Evolutionary conservation across 2,329 filamentous ascomycete species (phyloP), one percentile per base, ranked within the genome.

Genomic region (Epichloe festucae): DNA sequence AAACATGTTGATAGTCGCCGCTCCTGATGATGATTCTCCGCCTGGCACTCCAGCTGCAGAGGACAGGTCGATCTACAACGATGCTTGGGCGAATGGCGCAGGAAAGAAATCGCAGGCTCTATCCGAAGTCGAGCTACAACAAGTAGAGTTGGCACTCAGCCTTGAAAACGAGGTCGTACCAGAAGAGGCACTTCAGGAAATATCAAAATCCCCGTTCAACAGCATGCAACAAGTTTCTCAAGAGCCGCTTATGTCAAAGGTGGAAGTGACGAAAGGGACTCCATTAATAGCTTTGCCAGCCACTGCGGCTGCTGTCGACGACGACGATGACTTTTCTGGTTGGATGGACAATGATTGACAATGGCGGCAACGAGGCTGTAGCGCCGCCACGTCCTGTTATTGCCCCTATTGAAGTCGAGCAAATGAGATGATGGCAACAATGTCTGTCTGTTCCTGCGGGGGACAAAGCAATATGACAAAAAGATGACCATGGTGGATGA

Each of bases 1-100:
- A 53, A 72, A 70, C 8, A 64, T 87, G 41, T 70, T 87, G 4
- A 77, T 87, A 15, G 81, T 87, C 12, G 77, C 78, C 53, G 82
- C 82, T 1, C 83, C 82, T 1, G 68, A 70, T 1, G 68, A 70
- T 11, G 81, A 85, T 54, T 85, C 81, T 4, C 75, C 79, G 54
- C 78, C 79, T 2, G 68, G 69, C 2, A 78, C 76, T 5, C 78
- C 79, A 1, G 57, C 68, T 5, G 64, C 60, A 7, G 73, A 73
- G 19, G 64, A 68, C 11, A 55, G 57, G 12, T 48, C 52, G 1
- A 57, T 50, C 17, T 48, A 52, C 34, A 54, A 57, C 31, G 50
- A 53, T 15, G 44, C 55, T 4, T 62, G 57, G 59, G 50, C 49
- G 1, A 52, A 49, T 2, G 50, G 53, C 10, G 53, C 42, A 4